Percentiles rank a stretch among this genome's conserved stretches.
These are phyloP conservation scores for Lentinus brumalis DNA, from an alignment of 768 basidiomycete genomes.

Conservation along the genomic window DNA sequence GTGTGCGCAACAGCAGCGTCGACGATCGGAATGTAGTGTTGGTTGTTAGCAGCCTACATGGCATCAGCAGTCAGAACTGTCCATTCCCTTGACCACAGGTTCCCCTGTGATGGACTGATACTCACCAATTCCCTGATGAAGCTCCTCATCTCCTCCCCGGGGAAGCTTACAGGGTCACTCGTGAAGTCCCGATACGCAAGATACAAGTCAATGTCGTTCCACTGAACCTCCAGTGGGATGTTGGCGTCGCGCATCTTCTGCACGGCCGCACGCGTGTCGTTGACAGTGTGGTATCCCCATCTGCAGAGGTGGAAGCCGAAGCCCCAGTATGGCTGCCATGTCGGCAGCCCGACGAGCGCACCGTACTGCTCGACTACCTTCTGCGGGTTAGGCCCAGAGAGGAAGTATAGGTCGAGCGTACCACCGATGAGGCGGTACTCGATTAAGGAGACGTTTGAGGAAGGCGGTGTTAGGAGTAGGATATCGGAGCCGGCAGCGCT, in stretches of 20 bases:
- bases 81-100: too few species aligned
- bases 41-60: slow-evolving; percentile 43
- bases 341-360: slow-evolving; percentile 62
- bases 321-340: slow-evolving; percentile 72
- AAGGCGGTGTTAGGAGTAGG: slow-evolving; percentile 59
- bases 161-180: slow-evolving; percentile 63
- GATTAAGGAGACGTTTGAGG: slow-evolving; percentile 55
- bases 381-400: slow-evolving; percentile 50
- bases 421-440: slow-evolving; percentile 77
- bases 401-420: slow-evolving; percentile 76
- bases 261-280: slow-evolving; percentile 56
- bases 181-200: slow-evolving; percentile 73
- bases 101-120: slow-evolving; percentile 3
- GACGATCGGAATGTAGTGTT: slow-evolving; percentile 69
- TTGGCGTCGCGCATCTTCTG: slow-evolving; percentile 64
- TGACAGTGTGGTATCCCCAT: slow-evolving; percentile 55
- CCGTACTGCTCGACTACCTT: slow-evolving; percentile 71
- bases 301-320: slow-evolving; percentile 79
- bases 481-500: slow-evolving; percentile 81
- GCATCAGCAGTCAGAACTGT: not conserved
- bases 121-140: slow-evolving; percentile 62
- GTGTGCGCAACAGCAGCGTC: slow-evolving; percentile 62
- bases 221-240: slow-evolving; percentile 81
- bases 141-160: slow-evolving; percentile 48
- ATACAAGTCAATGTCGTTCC: slow-evolving; percentile 79